A percentile compares a stretch with the other conserved stretches of the same genome.
phyloP scores from a whole-genome alignment of 2,329 filamentous ascomycete species.

The Ophiostoma sp. region DNA sequence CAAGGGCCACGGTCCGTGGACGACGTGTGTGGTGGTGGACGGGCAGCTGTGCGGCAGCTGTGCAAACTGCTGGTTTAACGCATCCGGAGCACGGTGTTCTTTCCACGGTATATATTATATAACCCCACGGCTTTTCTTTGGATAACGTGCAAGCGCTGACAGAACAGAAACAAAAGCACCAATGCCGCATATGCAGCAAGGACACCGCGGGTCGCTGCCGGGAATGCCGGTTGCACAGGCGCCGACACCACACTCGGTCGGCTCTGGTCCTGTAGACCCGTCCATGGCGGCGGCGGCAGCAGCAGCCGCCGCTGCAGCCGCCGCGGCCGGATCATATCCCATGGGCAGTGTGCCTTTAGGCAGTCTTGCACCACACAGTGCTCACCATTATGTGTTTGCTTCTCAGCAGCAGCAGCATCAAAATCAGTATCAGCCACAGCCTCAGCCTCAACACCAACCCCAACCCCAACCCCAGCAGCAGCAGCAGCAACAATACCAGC shows the following conservation, averaged over 20 bases:
- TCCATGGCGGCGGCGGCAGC: not conserved
- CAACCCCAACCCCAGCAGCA: not conserved
- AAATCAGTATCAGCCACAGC: not conserved
- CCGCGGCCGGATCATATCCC: constrained; percentile 20
- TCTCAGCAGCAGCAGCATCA: not conserved
- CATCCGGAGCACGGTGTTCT: constrained; percentile 54
- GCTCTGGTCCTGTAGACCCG: constrained; percentile 26
- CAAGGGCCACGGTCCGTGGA: constrained; percentile 57
- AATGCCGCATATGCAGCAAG: constrained; percentile 38
- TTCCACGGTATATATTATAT: constrained; percentile 48
- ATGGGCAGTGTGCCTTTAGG: not conserved
- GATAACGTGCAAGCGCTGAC: not conserved
- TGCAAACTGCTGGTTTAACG: constrained; percentile 61
- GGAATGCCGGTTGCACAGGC: not conserved
- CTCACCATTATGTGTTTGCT: not conserved
- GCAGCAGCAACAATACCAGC: constrained; percentile 7
- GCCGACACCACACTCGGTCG: not conserved
- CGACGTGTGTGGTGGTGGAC: constrained; percentile 52
- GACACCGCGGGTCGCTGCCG: constrained; percentile 26
- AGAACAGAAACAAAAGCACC: constrained; percentile 23
- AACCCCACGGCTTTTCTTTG: not conserved
- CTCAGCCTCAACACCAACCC: not conserved
- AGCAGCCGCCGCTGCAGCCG: constrained; percentile 6
- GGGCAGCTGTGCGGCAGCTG: constrained; percentile 59
- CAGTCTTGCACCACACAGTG: not conserved